Evolutionary conservation across 345 rosid genomes (phyloP).

Genomic region (Boechera retrofracta): DNA sequence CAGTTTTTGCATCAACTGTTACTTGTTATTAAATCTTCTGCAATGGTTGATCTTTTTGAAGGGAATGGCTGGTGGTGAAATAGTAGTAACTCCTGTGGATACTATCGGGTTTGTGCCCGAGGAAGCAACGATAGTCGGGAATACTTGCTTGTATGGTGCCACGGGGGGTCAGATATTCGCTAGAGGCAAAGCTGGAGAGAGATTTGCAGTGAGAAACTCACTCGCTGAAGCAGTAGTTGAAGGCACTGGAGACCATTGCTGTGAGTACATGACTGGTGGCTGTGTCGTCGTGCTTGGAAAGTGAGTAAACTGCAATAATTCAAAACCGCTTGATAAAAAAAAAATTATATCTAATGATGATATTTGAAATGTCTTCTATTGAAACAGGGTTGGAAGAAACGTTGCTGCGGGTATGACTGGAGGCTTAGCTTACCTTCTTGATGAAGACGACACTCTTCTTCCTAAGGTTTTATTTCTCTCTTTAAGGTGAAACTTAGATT

Average conservation of each 20-base stretch:
- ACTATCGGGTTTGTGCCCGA: conserved; percentile 81
- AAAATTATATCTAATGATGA: background rate
- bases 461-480: conserved; percentile 66
- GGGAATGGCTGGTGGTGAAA: conserved; percentile 99
- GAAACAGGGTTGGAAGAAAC: conserved; percentile 92
- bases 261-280: conserved; percentile 99
- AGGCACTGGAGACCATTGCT: conserved; percentile 98
- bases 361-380: conserved; percentile 20
- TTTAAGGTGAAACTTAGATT: background rate
- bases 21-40: background rate
- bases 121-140: conserved; percentile 95
- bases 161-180: conserved; percentile 96
- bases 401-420: conserved; percentile 99
- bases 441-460: conserved; percentile 81
- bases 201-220: conserved; percentile 98
- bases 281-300: conserved; percentile 95
- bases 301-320: conserved; percentile 53
- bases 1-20: conserved; percentile 5
- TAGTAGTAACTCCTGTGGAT: conserved; percentile 86
- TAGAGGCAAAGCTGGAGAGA: conserved; percentile 97
- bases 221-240: conserved; percentile 98
- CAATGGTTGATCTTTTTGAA: conserved; percentile 43
- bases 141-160: conserved; percentile 96
- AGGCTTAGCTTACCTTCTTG: conserved; percentile 92
- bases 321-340: background rate